Evolutionary conservation across 371 early-diverging fungal genomes (phyloP).

Genomic region (Batrachochytrium dendrobatidis): DNA sequence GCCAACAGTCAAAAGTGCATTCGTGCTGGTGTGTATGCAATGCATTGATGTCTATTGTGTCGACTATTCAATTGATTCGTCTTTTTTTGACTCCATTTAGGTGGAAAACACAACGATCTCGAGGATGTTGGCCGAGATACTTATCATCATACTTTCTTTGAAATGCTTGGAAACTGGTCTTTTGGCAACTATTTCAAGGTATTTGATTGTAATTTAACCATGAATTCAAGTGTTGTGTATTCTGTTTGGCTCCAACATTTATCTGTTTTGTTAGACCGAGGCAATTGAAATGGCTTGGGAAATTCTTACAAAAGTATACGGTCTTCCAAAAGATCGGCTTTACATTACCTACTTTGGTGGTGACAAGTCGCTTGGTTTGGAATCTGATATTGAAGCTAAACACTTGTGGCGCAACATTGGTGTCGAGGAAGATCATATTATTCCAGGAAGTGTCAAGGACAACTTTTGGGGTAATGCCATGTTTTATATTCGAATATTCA

Average conservation of each 20-base stretch:
- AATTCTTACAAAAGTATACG: conserved; percentile 85
- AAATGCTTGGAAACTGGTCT: conserved; percentile 99
- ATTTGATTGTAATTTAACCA: not conserved
- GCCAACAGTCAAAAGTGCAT: conserved; percentile 98
- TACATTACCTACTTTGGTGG: conserved; percentile 99
- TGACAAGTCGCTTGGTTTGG: conserved; percentile 70
- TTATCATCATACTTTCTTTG: conserved; percentile 99
- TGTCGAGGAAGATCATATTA: conserved; percentile 72
- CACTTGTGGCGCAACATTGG: conserved; percentile 92
- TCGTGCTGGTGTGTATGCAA: conserved; percentile 73
- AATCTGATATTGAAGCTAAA: conserved; percentile 89
- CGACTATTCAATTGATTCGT: not conserved
- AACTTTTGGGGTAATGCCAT: conserved; percentile 95
- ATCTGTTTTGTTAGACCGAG: conserved; percentile 55
- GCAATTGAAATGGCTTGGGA: conserved; percentile 93
- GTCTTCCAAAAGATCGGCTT: conserved; percentile 79
- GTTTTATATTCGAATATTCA: conserved; percentile 1
- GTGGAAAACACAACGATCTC: conserved; percentile 99
- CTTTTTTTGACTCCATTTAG: conserved; percentile 30
- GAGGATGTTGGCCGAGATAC: conserved; percentile 99
- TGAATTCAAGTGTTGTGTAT: conserved; percentile 2
- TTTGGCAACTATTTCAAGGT: conserved; percentile 99
- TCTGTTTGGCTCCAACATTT: not conserved
- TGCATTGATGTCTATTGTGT: not conserved
- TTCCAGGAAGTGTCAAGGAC: conserved; percentile 91